These are phyloP conservation scores for Pterula multifida DNA, from an alignment of 1,284 basidiomycete species.

Conservation along the genomic window DNA sequence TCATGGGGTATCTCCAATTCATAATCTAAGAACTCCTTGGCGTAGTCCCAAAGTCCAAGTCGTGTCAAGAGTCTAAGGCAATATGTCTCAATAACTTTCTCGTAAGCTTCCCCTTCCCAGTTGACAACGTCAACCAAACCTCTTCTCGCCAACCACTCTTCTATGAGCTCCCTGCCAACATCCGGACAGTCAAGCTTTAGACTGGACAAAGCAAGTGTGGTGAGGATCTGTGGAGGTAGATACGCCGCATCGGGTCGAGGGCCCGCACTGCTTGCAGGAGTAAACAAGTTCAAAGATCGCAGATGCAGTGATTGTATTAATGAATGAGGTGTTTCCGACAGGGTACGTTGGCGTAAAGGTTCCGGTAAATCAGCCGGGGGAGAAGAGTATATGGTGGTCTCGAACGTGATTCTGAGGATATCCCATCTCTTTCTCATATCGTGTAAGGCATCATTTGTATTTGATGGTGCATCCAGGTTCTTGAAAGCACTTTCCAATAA, in stretches of 20 bases:
- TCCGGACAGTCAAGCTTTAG: constrained; percentile 52
- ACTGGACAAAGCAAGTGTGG: constrained; percentile 56
- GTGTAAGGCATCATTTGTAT: constrained; percentile 30
- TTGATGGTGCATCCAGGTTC: constrained; percentile 37
- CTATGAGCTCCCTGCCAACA: constrained; percentile 50
- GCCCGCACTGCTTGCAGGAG: constrained; percentile 28
- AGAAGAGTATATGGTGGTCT: constrained; percentile 56
- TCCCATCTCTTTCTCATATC: constrained; percentile 69
- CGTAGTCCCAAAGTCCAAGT: constrained; percentile 68
- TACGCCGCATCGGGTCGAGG: constrained; percentile 35
- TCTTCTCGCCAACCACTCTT: constrained; percentile 60
- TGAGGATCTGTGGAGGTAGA: constrained; percentile 55
- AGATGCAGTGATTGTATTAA: constrained; percentile 44
- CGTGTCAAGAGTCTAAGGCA: constrained; percentile 58
- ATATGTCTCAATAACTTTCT: constrained; percentile 64
- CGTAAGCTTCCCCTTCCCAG: constrained; percentile 42
- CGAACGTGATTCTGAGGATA: constrained; percentile 68
- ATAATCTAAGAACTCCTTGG: constrained; percentile 57
- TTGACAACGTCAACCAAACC: constrained; percentile 22
- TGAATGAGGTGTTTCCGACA: constrained; percentile 44
- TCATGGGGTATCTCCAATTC: constrained; percentile 48
- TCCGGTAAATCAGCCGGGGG: constrained; percentile 37
- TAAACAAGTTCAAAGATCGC: constrained; percentile 57
- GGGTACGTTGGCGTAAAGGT: constrained; percentile 32
- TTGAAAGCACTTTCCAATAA: constrained; percentile 58